Base-by-base conservation (phyloP, 2,329 filamentous ascomycete species). In the Trichocomaceae sp. region DNA sequence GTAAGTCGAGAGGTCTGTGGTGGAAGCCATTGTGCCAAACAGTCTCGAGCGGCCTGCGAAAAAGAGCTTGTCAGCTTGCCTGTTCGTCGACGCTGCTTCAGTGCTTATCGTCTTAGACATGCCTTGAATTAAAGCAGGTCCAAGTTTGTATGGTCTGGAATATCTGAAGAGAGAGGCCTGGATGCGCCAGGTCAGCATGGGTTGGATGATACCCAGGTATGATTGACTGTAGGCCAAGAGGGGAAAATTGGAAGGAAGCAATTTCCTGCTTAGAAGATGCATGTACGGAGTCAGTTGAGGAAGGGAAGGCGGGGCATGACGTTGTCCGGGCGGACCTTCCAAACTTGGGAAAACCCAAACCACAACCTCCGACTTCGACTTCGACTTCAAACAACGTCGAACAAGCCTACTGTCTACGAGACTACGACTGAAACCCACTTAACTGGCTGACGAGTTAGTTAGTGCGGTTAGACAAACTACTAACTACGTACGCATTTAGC, bases 1-100 rank as follows among this genome's bases (percentile, higher is more conserved):
- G 74, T 86, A 87, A 63, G 77, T 82, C 59, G 75, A 76, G 29
- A 81, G 75, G 66, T 85, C 79, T 46, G 83, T 83, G 72, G 79
- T 77, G 33, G 72, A 67, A 70, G 72, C 67, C 73, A 76, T 77
- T 66, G 73, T 79, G 73, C 77, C 75, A 61, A 70, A 60, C 23
- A 63, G 64, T 63, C 69, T 59, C 33, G 53, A 61, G 54, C 57
- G 54, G 59, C 59, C 67, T 68, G 55, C 26, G n/a, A n/a, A 42
- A 31, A 29, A 29, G 1, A 12, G 31, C 62, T n/a, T 60, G 58
- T 52, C 29, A 46, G 50, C 50, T 52, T 37, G 22, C 33, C 26
- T 29, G 26, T 26, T 22, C 35, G 19, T 15, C 37, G 15, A n/a
- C n/a, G n/a, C n/a, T n/a, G n/a, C n/a, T n/a, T n/a, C 17, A 7